These are phyloP conservation scores for Bipolaris zeicola DNA, from an alignment of 2,329 filamentous ascomycete species.

Conservation along the genomic window DNA sequence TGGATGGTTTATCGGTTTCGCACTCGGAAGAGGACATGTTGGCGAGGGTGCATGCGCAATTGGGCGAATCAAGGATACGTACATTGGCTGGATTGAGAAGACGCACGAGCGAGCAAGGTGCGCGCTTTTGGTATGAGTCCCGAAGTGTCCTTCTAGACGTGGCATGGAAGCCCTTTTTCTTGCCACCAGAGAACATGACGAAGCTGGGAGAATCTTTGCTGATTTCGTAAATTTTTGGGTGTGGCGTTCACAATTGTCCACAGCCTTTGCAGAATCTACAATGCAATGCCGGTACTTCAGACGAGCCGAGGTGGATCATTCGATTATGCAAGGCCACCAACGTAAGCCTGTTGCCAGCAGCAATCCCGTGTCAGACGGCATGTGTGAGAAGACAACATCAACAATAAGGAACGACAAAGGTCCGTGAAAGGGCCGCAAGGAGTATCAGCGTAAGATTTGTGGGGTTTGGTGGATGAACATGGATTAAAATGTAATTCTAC, in stretches of 20 bases:
- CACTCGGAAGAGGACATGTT: background rate
- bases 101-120: background rate
- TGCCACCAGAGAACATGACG: too few relatives aligned
- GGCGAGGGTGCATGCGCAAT: background rate
- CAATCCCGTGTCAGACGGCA: background rate
- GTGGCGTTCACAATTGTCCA: background rate
- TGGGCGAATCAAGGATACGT: background rate
- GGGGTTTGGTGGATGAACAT: background rate
- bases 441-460: background rate
- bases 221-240: background rate
- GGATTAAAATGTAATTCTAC: slow-evolving; percentile 5
- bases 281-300: background rate
- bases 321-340: background rate
- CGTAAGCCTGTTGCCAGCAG: background rate
- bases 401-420: background rate
- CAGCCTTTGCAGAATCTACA: background rate
- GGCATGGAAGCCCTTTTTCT: too few relatives aligned
- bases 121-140: background rate
- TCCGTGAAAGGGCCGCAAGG: background rate
- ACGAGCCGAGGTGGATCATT: background rate
- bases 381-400: background rate
- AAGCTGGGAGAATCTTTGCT: too few relatives aligned
- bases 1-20: background rate
- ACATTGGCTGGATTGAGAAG: background rate
- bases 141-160: too few relatives aligned